Base-by-base conservation (phyloP, 768 basidiomycete species). In the Galerina sulciceps region DNA sequence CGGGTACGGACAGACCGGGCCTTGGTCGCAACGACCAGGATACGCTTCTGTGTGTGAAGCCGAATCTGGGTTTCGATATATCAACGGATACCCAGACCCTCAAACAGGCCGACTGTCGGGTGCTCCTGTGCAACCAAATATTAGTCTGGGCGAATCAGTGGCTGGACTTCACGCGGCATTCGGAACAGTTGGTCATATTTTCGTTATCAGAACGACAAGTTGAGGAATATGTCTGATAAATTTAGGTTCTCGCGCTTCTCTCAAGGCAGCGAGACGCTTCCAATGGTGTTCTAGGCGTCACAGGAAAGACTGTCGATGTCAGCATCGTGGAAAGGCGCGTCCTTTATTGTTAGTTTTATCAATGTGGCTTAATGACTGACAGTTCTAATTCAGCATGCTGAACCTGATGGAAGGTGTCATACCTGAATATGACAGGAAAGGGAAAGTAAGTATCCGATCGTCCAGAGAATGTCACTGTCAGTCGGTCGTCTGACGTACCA, bases 331-430 rank as follows among this genome's bases (percentile, higher is more conserved):
- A 90, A 67, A 89, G 88, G 88, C 81, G 47, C 43, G 65, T 23
- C 10, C 44, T 43, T 20, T 13, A 10, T 20, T 18, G 6, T 31
- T 26, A 20, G 44, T 48, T 40, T 4, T 13, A n/a, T 17, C 11
- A 17, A 36, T 35, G 53, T 40, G n/a, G 38, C 50, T 60, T 18
- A 57, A 26, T 2, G 38, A 10, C 26, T 10, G 18, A 4, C 31
- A 6, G 40, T 53, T 18, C 31, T 23, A 22, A 35, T 17, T 3
- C 55, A 90, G 88, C 65, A 89, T 90, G 88, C 71, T 90, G 4
- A 90, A 89, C 65, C 71, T 89, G 47, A 90, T 89, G 89, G 89
- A 90, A 65, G 88, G 89, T 2, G 84, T 90, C 58, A 85, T 89
- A 47, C 89, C 89, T 10, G 89, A 88, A 70, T 89, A 87, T 55